These are phyloP conservation scores for Pythium brassicae DNA, from an alignment of 352 stramenopile species.

Conservation along the genomic window DNA sequence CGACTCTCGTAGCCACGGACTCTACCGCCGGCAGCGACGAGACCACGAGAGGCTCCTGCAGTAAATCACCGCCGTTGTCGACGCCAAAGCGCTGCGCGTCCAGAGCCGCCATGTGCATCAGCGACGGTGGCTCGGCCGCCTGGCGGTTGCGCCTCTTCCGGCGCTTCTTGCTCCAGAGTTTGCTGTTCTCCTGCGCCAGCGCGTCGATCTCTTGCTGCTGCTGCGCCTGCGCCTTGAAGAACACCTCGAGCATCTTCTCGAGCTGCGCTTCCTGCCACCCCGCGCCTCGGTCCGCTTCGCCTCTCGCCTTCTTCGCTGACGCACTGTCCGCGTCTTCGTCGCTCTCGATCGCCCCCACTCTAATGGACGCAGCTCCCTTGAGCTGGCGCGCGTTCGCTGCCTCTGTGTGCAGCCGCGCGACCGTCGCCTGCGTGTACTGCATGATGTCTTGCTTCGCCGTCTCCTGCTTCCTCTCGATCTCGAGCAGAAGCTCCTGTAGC, in stretches of 20 bases:
- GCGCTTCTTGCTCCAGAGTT: slow-evolving; percentile 42
- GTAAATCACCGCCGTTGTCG: slow-evolving; percentile 28
- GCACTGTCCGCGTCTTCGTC: slow-evolving; percentile 26
- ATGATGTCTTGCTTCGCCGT: slow-evolving; percentile 57
- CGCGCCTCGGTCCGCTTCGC: background rate
- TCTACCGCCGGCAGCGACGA: no score
- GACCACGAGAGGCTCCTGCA: background rate
- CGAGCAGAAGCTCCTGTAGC: slow-evolving; percentile 45
- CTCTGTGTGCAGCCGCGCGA: slow-evolving; percentile 38
- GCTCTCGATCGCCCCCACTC: slow-evolving; percentile 40
- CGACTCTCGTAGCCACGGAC: background rate
- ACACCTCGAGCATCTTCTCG: slow-evolving; percentile 60
- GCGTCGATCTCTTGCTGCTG: slow-evolving; percentile 63
- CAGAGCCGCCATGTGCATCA: slow-evolving; percentile 56
- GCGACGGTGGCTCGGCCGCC: slow-evolving; percentile 9
- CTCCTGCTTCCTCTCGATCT: slow-evolving; percentile 70
- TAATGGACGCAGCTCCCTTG: slow-evolving; percentile 18
- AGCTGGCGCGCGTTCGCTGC: slow-evolving; percentile 21
- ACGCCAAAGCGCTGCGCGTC: slow-evolving; percentile 63
- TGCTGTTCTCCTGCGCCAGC: slow-evolving; percentile 54
- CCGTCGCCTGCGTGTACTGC: slow-evolving; percentile 54
- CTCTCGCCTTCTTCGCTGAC: slow-evolving; percentile 2
- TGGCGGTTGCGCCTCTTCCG: slow-evolving; percentile 3
- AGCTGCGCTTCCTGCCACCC: slow-evolving; percentile 33
- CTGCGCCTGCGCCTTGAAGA: slow-evolving; percentile 46